Evolutionary conservation across 2,329 filamentous ascomycete species (phyloP).

Genomic region (Gliomastix tumulicola): DNA sequence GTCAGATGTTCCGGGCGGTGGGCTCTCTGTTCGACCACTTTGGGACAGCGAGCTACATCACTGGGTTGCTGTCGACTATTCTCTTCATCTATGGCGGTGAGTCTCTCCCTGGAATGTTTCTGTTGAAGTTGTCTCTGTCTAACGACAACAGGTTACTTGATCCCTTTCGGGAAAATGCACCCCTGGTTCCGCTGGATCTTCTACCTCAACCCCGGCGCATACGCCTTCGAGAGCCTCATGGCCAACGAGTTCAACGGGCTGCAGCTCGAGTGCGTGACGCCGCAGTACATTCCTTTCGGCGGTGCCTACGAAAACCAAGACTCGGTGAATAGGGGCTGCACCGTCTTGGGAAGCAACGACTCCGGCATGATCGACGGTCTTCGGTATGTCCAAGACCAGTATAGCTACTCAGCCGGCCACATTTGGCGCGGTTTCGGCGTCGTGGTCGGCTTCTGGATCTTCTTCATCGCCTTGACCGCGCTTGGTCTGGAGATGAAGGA

Average conservation of each 20-base stretch:
- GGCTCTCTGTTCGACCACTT: slow-evolving; percentile 52
- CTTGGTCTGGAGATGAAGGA: slow-evolving; percentile 50
- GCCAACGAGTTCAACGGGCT: slow-evolving; percentile 51
- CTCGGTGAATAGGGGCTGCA: slow-evolving; percentile 39
- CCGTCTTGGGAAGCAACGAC: slow-evolving; percentile 37
- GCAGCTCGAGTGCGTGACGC: slow-evolving; percentile 48
- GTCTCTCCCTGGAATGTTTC: slow-evolving; percentile 10
- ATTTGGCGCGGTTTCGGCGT: slow-evolving; percentile 69
- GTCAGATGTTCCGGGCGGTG: slow-evolving; percentile 59
- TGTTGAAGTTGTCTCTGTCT: slow-evolving; percentile 31
- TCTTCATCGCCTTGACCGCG: slow-evolving; percentile 64
- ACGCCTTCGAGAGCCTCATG: slow-evolving; percentile 57
- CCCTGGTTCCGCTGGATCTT: slow-evolving; percentile 48
- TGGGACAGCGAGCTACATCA: slow-evolving; percentile 15
- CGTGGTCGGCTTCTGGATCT: slow-evolving; percentile 61
- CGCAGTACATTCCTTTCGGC: slow-evolving; percentile 47
- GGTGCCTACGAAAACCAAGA: slow-evolving; percentile 15
- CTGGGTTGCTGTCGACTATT: slow-evolving; percentile 15
- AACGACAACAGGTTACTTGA: slow-evolving; percentile 45
- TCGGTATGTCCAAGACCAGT: slow-evolving; percentile 41
- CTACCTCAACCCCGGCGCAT: slow-evolving; percentile 42
- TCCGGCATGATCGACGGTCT: slow-evolving; percentile 38
- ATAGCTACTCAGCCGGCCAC: slow-evolving; percentile 43
- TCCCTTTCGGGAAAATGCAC: slow-evolving; percentile 37
- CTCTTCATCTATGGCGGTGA: slow-evolving; percentile 19